Percentiles rank a stretch among this genome's conserved stretches.
These are phyloP conservation scores for Globisporangium paroecandrum DNA, from an alignment of 352 stramenopile species.

Conservation along the genomic window DNA sequence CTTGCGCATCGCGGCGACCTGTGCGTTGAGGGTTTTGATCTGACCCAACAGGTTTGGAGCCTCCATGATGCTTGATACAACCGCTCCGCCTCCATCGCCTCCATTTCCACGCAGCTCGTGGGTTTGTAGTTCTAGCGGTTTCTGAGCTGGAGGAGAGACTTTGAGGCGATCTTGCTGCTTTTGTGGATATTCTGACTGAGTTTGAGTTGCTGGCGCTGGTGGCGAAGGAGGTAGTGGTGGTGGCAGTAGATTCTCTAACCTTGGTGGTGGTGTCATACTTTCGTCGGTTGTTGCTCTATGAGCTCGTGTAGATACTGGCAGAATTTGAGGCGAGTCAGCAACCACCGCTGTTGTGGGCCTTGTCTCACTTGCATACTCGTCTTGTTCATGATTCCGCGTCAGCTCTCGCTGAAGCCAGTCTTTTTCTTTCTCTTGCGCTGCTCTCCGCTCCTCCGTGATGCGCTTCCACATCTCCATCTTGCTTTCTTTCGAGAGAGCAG, in stretches of 20 bases:
- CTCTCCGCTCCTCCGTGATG: slow-evolving; percentile 46
- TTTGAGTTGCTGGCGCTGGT: not conserved
- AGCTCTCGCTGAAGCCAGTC: slow-evolving; percentile 15
- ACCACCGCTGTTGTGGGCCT: not conserved
- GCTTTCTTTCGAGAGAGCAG: slow-evolving; percentile 37
- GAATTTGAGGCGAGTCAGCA: not conserved
- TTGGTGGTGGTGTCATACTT: not conserved
- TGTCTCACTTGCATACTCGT: not conserved
- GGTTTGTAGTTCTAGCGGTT: not conserved
- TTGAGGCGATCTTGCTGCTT: not conserved
- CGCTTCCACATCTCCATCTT: slow-evolving; percentile 72
- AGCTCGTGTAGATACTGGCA: not conserved
- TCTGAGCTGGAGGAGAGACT: not conserved
- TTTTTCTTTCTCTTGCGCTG: slow-evolving; percentile 25
- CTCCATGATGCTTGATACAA: not conserved
- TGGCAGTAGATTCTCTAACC: not conserved
- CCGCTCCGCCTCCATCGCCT: not conserved
- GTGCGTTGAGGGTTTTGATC: slow-evolving; percentile 36
- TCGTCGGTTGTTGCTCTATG: not conserved
- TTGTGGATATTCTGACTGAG: not conserved
- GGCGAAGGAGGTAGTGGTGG: not conserved
- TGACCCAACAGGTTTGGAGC: slow-evolving; percentile 14
- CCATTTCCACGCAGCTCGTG: not conserved
- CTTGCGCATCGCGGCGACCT: slow-evolving; percentile 57
- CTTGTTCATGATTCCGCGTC: not conserved